Conservation (phyloP, 2,329 filamentous ascomycete species). For the Cladobotryum protrusum region DNA sequence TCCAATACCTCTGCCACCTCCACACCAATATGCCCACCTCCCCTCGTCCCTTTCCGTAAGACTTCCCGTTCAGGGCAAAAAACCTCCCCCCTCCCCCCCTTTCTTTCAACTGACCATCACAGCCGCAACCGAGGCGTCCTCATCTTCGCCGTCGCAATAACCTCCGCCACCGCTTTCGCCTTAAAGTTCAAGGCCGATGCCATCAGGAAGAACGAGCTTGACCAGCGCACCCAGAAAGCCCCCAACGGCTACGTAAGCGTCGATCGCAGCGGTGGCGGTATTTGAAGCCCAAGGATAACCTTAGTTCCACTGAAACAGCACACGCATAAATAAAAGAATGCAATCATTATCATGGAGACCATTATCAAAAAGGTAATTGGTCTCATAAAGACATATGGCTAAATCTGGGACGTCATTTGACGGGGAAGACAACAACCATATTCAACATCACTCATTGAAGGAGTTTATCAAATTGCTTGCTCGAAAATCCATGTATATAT, state of each 20-base stretch:
- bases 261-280: slow-evolving; percentile 44
- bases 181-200: slow-evolving; percentile 31
- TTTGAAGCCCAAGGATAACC: slow-evolving; percentile 19
- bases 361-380: too few relatives aligned
- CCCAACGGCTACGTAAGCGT: slow-evolving; percentile 44
- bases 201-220: slow-evolving; percentile 36
- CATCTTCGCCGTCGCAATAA: slow-evolving; percentile 27
- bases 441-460: too few relatives aligned
- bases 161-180: slow-evolving; percentile 21
- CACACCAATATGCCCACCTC: not conserved
- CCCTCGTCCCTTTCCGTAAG: slow-evolving; percentile 1
- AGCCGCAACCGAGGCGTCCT: slow-evolving; percentile 32
- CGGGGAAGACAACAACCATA: too few relatives aligned
- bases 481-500: too few relatives aligned
- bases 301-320: too few relatives aligned
- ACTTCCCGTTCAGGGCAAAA: too few relatives aligned
- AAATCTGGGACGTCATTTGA: too few relatives aligned
- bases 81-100: too few relatives aligned
- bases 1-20: not conserved
- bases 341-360: too few relatives aligned
- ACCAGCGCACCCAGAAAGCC: slow-evolving; percentile 31
- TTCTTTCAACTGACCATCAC: not conserved
- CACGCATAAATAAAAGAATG: too few relatives aligned
- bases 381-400: too few relatives aligned
- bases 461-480: not conserved